Evolutionary conservation across 1,284 basidiomycete genomes (phyloP).

Genomic region (Tilletia walkeri): DNA sequence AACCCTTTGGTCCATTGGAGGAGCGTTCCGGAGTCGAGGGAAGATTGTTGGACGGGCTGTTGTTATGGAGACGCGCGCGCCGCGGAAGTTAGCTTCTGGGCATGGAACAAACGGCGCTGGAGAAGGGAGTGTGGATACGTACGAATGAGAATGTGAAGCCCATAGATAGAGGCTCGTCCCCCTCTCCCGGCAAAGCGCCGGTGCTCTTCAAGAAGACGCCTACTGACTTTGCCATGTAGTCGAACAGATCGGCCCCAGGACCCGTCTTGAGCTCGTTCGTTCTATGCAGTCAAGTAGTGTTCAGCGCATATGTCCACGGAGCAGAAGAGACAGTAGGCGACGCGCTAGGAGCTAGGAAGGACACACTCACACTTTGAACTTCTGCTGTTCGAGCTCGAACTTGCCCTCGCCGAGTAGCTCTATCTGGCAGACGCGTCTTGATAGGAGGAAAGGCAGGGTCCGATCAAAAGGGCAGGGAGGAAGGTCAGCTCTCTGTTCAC

Average conservation of each 20-base stretch:
- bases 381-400: constrained; percentile 69
- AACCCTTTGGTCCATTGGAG: constrained; percentile 56
- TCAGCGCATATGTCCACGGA: background rate
- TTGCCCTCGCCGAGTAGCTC: constrained; percentile 81
- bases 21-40: constrained; percentile 81
- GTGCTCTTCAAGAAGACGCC: constrained; percentile 84
- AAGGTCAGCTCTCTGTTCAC: background rate
- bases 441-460: background rate
- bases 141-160: constrained; percentile 72
- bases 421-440: constrained; percentile 81
- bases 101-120: background rate
- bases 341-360: background rate
- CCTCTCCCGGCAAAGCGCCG: constrained; percentile 54
- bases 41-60: constrained; percentile 95
- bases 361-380: constrained; percentile 59
- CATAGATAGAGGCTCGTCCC: constrained; percentile 52
- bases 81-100: background rate
- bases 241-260: constrained; percentile 39
- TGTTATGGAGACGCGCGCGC: constrained; percentile 49
- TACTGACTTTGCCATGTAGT: constrained; percentile 94
- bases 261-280: constrained; percentile 50
- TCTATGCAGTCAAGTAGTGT: constrained; percentile 11
- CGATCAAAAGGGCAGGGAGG: background rate
- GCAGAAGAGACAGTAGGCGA: background rate
- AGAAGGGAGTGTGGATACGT: background rate